Conservation (phyloP, 257 asterid genomes). For the Solanum pimpinellifolium region DNA sequence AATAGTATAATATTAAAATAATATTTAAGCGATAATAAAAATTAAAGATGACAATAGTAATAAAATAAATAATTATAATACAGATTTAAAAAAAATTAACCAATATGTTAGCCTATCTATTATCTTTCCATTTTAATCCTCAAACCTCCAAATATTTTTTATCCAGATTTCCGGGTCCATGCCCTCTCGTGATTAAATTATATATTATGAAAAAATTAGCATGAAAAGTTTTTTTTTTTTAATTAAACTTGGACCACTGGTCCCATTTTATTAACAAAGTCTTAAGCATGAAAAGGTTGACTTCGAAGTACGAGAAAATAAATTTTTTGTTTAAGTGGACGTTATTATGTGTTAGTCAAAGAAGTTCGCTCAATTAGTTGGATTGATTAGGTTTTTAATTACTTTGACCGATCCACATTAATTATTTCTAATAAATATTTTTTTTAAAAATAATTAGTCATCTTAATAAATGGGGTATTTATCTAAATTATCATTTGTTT, state of each 20-base stretch:
- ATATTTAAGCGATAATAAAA: not conserved
- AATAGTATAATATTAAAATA: no score
- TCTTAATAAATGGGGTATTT: not conserved
- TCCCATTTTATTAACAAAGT: no score
- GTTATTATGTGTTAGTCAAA: not conserved
- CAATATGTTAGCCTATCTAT: not conserved
- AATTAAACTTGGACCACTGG: no score
- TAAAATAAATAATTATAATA: no score
- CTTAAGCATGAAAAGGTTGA: not conserved
- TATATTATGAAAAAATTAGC: not conserved
- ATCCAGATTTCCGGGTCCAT: not conserved
- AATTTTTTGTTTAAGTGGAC: not conserved
- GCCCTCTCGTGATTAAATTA: not conserved
- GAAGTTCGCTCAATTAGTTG: not conserved
- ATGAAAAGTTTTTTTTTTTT: no score
- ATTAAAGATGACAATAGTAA: fast-evolving
- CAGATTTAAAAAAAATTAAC: fast-evolving
- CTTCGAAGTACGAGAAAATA: not conserved
- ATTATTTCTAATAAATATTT: not conserved
- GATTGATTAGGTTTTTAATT: not conserved
- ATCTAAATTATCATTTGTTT: not conserved
- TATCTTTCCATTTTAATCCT: no score
- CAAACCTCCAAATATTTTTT: no score
- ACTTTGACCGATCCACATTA: not conserved
- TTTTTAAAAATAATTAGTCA: not conserved